Evolutionary conservation across 306 rosid species (phyloP).

Genomic region (Casuarina glauca): DNA sequence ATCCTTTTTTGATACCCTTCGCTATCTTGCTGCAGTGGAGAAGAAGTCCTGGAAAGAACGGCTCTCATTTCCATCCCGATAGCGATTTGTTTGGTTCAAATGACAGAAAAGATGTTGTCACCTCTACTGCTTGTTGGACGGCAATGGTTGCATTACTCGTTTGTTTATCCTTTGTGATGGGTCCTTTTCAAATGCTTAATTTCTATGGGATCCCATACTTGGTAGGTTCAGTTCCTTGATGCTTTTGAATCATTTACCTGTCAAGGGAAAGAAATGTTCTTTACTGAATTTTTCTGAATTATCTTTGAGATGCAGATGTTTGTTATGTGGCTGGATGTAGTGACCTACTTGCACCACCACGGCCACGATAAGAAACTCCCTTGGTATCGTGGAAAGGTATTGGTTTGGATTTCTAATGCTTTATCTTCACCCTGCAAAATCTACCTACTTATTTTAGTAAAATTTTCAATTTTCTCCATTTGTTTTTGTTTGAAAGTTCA

Average conservation of each 20-base stretch:
- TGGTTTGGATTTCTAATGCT: neutral
- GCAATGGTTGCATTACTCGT: constrained; percentile 84
- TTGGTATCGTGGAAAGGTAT: constrained; percentile 97
- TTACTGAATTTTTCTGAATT: neutral
- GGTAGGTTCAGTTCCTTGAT: constrained; percentile 47
- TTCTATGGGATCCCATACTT: constrained; percentile 80
- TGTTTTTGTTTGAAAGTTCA: too few relatives aligned
- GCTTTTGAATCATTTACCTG: neutral
- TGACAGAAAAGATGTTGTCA: constrained; percentile 74
- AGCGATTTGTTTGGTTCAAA: constrained; percentile 73
- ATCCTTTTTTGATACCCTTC: neutral
- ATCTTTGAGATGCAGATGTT: constrained; percentile 44
- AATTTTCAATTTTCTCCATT: too few relatives aligned
- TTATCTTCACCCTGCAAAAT: too few relatives aligned
- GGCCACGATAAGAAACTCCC: constrained; percentile 94
- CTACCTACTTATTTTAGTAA: too few relatives aligned
- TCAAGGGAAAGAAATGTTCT: neutral
- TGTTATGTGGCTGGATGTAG: constrained; percentile 91
- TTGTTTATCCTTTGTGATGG: constrained; percentile 65
- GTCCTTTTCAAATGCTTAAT: constrained; percentile 83
- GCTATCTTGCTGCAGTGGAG: constrained; percentile 52
- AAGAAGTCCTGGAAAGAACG: constrained; percentile 94
- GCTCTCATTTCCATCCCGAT: constrained; percentile 79
- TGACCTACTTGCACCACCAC: constrained; percentile 95
- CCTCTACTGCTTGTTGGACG: constrained; percentile 86